Evolutionary conservation across 305 asterid species (phyloP), one percentile per base, ranked within the genome.

Genomic region (Ilex paraguariensis): DNA sequence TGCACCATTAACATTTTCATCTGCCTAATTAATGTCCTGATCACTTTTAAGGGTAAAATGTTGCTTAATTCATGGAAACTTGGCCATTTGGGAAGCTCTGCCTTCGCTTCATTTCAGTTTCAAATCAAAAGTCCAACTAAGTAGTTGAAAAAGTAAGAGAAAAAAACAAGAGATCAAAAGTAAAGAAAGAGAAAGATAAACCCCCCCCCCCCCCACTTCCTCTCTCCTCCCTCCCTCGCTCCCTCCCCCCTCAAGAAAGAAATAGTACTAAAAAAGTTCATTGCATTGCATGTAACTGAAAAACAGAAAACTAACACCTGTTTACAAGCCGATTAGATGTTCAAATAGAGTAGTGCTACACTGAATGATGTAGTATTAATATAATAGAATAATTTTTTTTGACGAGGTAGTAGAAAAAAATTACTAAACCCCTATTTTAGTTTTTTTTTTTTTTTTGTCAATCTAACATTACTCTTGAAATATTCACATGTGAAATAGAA

Each of bases 261-360:
- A 36, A 36, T 36, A 36, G 8, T 36, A 36, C 0, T 36, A 1
- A 5, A 36, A 36, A 36, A 36, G 42, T 5, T 36, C 7, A 36
- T 36, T 5, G 9, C 42, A 36, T 36, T 36, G 42, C 42, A 36
- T 36, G 42, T 4, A 71, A 66, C 62, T 51, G 56, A 52, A 65
- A 51, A 62, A 72, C 66, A 7, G 69, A 72, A 57, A 72, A 66
- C 72, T 66, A 72, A 60, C 52, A 55, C 40, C 33, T 56, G 60
- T 44, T 44, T 3, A 1, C 12, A 17, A 55, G 8, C 4, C 52
- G 10, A 42, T 42, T 42, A 21, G 28, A 21, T 21, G 28, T 21
- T 21, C 28, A 21, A 21, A 21, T 21, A 21, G 28, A 1, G 28
- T 21, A 21, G 28, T 21, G 28, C 28, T 21, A 21, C 2, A 21